phyloP scores from a whole-genome alignment of 1,139 yeast species.

The Pichia inconspicua region DNA sequence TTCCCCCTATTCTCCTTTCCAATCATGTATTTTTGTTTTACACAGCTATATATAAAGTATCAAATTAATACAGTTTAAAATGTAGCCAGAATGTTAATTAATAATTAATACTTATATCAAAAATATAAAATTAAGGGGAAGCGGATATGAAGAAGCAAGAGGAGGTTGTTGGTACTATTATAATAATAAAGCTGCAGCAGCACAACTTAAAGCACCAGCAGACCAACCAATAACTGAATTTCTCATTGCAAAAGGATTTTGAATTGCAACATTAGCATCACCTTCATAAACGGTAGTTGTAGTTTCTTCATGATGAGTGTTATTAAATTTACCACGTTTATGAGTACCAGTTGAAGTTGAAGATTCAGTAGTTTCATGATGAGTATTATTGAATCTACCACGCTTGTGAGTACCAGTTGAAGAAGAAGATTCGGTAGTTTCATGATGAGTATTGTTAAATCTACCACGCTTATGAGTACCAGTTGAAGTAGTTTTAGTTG shows the following conservation, averaged over 20 bases:
- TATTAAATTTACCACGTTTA: conserved; percentile 41
- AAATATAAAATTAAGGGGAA: no score
- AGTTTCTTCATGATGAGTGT: conserved; percentile 29
- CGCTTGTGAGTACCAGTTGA: conserved; percentile 36
- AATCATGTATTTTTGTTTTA: no score
- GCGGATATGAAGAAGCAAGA: not conserved
- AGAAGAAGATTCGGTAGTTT: conserved; percentile 26
- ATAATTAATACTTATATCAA: no score
- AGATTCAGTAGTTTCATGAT: conserved; percentile 13
- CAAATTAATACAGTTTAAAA: no score
- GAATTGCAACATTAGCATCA: conserved; percentile 18
- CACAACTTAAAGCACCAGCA: conserved; percentile 23
- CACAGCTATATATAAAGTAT: no score
- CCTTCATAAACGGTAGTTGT: conserved; percentile 16
- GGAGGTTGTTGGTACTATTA: no score
- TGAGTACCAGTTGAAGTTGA: conserved; percentile 36
- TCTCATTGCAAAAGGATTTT: conserved; percentile 14
- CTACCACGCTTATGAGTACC: conserved; percentile 27
- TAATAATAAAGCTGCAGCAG: conserved; percentile 25
- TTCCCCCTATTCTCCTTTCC: no score
- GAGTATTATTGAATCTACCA: conserved; percentile 45
- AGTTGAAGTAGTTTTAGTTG: conserved; percentile 23
- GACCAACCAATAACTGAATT: conserved; percentile 20
- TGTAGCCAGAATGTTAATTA: no score
- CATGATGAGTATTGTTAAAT: conserved; percentile 37